Evolutionary conservation across 345 rosid genomes (phyloP).

Genomic region (Geranium brycei): DNA sequence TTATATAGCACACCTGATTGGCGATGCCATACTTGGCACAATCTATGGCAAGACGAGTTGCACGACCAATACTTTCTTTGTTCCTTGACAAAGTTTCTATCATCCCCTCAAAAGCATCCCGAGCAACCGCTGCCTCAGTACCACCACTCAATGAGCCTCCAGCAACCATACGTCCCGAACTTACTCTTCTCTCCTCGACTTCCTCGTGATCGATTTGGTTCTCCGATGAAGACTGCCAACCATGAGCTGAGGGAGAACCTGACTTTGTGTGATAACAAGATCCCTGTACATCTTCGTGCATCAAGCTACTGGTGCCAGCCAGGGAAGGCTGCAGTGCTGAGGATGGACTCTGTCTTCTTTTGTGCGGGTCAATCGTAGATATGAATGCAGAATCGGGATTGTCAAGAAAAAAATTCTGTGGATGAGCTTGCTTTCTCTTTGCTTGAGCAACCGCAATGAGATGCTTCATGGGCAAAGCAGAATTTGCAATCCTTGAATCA

Average conservation of each 20-base stretch:
- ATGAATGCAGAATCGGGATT: slow-evolving; percentile 25
- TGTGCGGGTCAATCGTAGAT: slow-evolving; percentile 25
- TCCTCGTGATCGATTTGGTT: slow-evolving; percentile 44
- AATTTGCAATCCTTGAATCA: slow-evolving; percentile 45
- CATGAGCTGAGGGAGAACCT: slow-evolving; percentile 37
- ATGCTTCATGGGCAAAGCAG: slow-evolving; percentile 58
- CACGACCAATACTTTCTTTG: slow-evolving; percentile 93
- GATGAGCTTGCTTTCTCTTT: slow-evolving; percentile 68
- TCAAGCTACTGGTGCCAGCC: slow-evolving; percentile 25
- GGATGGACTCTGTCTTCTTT: slow-evolving; percentile 42
- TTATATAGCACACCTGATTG: slow-evolving; percentile 45
- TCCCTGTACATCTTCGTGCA: slow-evolving; percentile 34
- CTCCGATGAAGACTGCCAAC: slow-evolving; percentile 25
- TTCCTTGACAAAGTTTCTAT: slow-evolving; percentile 93
- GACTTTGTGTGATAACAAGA: slow-evolving; percentile 22
- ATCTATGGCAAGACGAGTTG: slow-evolving; percentile 86
- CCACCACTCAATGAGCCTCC: slow-evolving; percentile 76
- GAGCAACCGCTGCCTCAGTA: slow-evolving; percentile 88
- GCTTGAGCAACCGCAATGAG: slow-evolving; percentile 95
- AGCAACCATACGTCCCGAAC: slow-evolving; percentile 40
- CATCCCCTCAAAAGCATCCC: slow-evolving; percentile 99
- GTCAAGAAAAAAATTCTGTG: slow-evolving; percentile 33
- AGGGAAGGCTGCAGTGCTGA: slow-evolving; percentile 29
- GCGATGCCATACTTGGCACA: slow-evolving; percentile 95
- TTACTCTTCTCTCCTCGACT: slow-evolving; percentile 48